Base-by-base conservation (phyloP, 2,329 filamentous ascomycete genomes). In the Xylaria sp. region DNA sequence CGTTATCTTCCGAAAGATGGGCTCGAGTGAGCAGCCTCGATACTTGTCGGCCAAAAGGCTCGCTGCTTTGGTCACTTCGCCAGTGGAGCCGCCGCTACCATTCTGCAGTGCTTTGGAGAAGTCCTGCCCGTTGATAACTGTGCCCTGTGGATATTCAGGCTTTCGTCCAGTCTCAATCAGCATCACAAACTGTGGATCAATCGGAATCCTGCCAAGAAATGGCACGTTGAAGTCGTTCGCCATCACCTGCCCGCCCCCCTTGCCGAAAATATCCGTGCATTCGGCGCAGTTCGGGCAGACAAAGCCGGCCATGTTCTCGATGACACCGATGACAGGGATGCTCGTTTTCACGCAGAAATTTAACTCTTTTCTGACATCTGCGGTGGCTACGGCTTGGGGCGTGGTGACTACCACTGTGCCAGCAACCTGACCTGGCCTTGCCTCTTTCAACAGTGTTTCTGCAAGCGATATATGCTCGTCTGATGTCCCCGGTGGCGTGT, bases 391-490 rank as follows among this genome's bases (percentile, higher is more conserved):
- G 0, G 95, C 96, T 79, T 99, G 96, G 0, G 96, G 96, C 0
- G 96, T 99, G 2, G 96, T 99, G 1, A 99, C 95, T 0, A 99
- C 90, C 0, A 99, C 94, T 0, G 96, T 95, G 9, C 95, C 96
- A 0, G 92, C 88, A 2, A 98, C 87, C 74, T 94, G 91, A 0
- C 89, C 89, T 0, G 89, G 86, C 3, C 82, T 78, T n/a, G 88
- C 85, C 66, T 87, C 86, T 67, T 86, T 85, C 68, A 95, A 84
- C 0, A 97, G 86, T 23, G 92, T 96, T 80, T 98, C 95, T 6
- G 94, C 94, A 0, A 98, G 89, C 0, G 94, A 96, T 58, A 99
- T 98, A 79, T 98, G 96, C 82, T 99, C 96, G 81, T 99, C 96
- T 69, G 92, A 96, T 1, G 96, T 99, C 2, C 96, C 96, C 0